A percentile compares a stretch with the other conserved stretches of the same genome.
Conservation (phyloP, 1,139 yeast species). For the Meyerozyma smithsonii region DNA sequence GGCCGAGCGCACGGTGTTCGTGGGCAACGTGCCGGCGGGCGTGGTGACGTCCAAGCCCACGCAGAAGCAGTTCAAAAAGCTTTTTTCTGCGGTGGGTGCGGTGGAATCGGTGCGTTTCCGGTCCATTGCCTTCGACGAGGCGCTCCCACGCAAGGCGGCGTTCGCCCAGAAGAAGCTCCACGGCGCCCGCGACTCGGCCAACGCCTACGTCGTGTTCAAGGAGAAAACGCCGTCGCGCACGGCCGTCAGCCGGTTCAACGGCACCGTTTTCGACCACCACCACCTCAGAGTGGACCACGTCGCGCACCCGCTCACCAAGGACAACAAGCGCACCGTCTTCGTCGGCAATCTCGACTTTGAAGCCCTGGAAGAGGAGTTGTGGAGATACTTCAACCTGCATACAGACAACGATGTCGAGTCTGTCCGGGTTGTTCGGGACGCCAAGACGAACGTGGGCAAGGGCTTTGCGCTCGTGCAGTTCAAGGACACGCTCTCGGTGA, state of each 20-base stretch:
- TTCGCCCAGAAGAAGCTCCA: slow-evolving; percentile 79
- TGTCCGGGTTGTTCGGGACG: slow-evolving; percentile 85
- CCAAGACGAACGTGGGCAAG: slow-evolving; percentile 92
- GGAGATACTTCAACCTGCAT: slow-evolving; percentile 67
- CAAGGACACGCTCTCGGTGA: slow-evolving; percentile 72
- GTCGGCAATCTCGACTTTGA: slow-evolving; percentile 95
- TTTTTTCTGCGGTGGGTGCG: slow-evolving; percentile 54
- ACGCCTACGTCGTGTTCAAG: slow-evolving; percentile 80
- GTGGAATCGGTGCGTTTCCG: slow-evolving; percentile 81
- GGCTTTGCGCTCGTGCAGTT: slow-evolving; percentile 97
- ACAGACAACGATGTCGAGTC: slow-evolving; percentile 74
- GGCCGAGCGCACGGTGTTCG: slow-evolving; percentile 84
- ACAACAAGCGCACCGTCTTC: slow-evolving; percentile 77
- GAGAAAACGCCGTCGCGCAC: slow-evolving; percentile 49
- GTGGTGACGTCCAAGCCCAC: slow-evolving; percentile 62
- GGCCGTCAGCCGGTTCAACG: slow-evolving; percentile 57
- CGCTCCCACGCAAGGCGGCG: slow-evolving; percentile 89
- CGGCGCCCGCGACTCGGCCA: slow-evolving; percentile 70
- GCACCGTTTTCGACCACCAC: slow-evolving; percentile 58
- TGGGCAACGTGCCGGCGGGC: slow-evolving; percentile 73
- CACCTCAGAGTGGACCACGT: slow-evolving; percentile 91
- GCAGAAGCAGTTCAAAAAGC: slow-evolving; percentile 60
- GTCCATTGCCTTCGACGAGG: slow-evolving; percentile 85
- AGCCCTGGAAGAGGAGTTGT: slow-evolving; percentile 82
- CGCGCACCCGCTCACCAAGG: slow-evolving; percentile 84